phyloP scores from a whole-genome alignment of 306 rosid genomes.

The Vigna trinervia region DNA sequence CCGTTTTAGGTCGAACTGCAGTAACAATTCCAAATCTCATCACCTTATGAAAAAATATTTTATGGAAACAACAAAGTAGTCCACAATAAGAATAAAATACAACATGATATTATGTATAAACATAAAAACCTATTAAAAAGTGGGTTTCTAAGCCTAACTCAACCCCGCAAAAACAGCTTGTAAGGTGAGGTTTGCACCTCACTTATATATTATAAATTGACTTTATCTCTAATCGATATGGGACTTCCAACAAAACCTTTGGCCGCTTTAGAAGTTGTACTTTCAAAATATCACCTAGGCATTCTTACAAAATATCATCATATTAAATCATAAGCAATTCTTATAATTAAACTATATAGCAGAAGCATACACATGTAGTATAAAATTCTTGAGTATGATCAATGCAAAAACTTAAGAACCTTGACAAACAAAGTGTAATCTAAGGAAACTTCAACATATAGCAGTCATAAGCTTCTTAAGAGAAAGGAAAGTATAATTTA shows the following conservation, averaged over 20 bases:
- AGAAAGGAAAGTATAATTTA: background rate
- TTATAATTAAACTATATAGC: background rate
- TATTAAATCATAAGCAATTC: background rate
- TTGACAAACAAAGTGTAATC: background rate
- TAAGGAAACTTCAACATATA: conserved; percentile 28
- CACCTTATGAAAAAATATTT: background rate
- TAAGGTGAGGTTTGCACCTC: no score
- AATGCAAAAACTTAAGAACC: background rate
- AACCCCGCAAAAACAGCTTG: no score
- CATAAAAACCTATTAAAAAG: background rate
- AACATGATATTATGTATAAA: background rate
- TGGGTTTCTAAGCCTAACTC: no score
- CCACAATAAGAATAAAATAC: background rate
- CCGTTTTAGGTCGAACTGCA: background rate
- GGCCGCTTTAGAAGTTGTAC: background rate
- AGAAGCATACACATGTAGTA: background rate
- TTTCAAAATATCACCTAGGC: background rate
- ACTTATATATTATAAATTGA: no score
- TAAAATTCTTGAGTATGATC: conserved; percentile 21
- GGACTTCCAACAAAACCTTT: background rate
- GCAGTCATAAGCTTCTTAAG: conserved; percentile 7
- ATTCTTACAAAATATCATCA: conserved; percentile 1
- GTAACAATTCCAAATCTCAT: background rate
- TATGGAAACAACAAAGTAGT: background rate
- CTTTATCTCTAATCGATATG: no score